Base-by-base conservation (phyloP, 768 basidiomycete species). In the Kwoniella newhampshirensis region DNA sequence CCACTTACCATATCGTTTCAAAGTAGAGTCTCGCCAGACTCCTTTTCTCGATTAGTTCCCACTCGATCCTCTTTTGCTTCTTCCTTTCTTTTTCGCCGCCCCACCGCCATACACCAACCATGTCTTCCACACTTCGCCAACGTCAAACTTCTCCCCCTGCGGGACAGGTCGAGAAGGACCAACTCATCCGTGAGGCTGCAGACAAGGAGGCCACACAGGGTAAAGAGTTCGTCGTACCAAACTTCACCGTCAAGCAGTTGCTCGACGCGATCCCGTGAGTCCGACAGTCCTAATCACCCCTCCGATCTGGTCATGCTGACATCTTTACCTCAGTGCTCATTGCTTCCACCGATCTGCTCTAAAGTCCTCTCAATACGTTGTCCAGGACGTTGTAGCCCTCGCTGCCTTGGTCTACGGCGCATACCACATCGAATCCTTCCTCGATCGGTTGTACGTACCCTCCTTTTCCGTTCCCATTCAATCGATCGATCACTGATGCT, bases 261-360 rank as follows among this genome's bases (percentile, higher is more conserved):
- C 81, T 93, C 49, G 82, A 82, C 43, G 84, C 82, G 17, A 92
- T 96, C 71, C 92, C 92, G 75, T 77, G 30, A 51, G 75, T 71
- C 20, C 23, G 21, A 1, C 41, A 18, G 17, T 27, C 36, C 15
- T 44, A 6, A 12, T 18, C 17, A 27, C 26, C 27, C 15, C 32
- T 26, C 37, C 32, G 32, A 6, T 35, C 28, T 28, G 3, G 4
- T 25, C 32, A 9, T 20, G 21, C 51, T 54, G 12, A 25, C 30
- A 15, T 30, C 25, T 43, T 30, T 17, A 25, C 20, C 26, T 20
- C 57, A 76, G 75, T 84, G 69, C 86, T 8, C 91, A 91, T 77
- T 97, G 94, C 80, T 90, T 86, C 79, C 81, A 93, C 80, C 88
- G 94, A 59, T 93, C 90, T 0, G 88, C 90, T 3, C 60, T 92